A percentile compares a stretch with the other conserved stretches of the same genome.
These are phyloP conservation scores for Flaveria ramosissima DNA, from an alignment of 129 eudicot species.

Conservation along the genomic window DNA sequence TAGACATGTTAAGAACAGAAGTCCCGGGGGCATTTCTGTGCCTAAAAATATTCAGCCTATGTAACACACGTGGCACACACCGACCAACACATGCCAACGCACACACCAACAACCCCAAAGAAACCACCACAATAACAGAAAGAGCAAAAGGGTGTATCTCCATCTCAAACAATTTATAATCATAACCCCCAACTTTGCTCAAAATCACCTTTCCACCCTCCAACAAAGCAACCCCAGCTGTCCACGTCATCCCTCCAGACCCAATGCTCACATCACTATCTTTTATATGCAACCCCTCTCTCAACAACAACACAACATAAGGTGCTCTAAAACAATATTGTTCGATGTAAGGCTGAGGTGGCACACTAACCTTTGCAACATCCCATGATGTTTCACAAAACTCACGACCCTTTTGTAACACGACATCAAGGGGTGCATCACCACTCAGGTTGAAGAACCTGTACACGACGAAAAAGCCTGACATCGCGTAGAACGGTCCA, in stretches of 20 bases:
- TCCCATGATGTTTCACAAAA: constrained; percentile 85
- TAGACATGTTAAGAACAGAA: constrained; percentile 67
- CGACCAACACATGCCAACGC: constrained; percentile 52
- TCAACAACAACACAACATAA: constrained; percentile 65
- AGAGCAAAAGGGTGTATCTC: constrained; percentile 63
- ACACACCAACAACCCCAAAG: constrained; percentile 45
- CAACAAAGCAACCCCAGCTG: constrained; percentile 89
- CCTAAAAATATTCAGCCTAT: constrained; percentile 64
- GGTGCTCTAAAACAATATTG: constrained; percentile 99
- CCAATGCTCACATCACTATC: constrained; percentile 72
- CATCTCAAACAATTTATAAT: constrained; percentile 46
- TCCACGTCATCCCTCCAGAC: constrained; percentile 98
- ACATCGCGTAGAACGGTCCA: constrained; percentile 88
- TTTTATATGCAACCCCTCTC: constrained; percentile 87
- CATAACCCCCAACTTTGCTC: constrained; percentile 30
- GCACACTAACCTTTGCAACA: constrained; percentile 74
- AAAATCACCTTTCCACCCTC: constrained; percentile 84
- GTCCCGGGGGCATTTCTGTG: constrained; percentile 50
- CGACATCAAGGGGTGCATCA: constrained; percentile 69
- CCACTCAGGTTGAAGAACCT: constrained; percentile 85
- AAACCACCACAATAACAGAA: constrained; percentile 56
- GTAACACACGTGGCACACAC: constrained; percentile 48
- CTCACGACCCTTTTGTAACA: constrained; percentile 65
- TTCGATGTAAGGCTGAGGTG: constrained; percentile 92
- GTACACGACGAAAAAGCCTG: constrained; percentile 92